Base-by-base conservation (phyloP, 176 grass and related monocot species). In the Bolboschoenus planiculmis region DNA sequence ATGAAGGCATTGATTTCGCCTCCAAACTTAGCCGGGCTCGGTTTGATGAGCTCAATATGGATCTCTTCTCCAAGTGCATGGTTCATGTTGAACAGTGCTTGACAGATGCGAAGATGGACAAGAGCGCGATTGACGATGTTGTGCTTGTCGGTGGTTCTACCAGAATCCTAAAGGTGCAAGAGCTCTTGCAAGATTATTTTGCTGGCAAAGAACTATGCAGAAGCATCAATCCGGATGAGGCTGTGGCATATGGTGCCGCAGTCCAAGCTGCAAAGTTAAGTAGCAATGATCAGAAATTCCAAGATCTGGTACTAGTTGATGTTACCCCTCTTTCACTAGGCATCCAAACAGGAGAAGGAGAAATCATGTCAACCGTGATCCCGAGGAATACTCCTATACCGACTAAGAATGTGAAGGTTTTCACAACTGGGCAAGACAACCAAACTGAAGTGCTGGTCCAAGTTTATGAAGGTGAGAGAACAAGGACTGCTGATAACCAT, bases 171-270 rank as follows among this genome's bases (percentile, higher is more conserved):
- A 89, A 79, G 83, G 93, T 97, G 43, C 90, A 91, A 87, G 85
- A 97, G 83, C 80, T 97, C 21, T 80, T 97, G 9, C 86, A 87
- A 56, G 91, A 93, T 44, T 89, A 85, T 43, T 97, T 97, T 78
- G 90, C 85, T 7, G 88, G 90, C 36, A 93, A 93, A 86, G 83
- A 97, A 83, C 86, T 97, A 16, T 97, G 93, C 79, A 90, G 86
- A 81, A 89, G 79, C 79, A 97, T 93, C 84, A 97, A 97, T 82
- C 93, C 93, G 8, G 93, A 97, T 36, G 93, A 97, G 87, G 93
- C 93, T 53, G 90, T 97, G 0, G 91, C 93, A 0, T 92, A 91
- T 53, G 93, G 91, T 5, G 93, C 91, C 31, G 83, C 93, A 0
- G 88, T 97, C 0, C 84, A 92, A 53, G 93, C 93, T 0, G 88